These are phyloP conservation scores for Salix viminalis DNA, from an alignment of 345 rosid species.

Conservation along the genomic window DNA sequence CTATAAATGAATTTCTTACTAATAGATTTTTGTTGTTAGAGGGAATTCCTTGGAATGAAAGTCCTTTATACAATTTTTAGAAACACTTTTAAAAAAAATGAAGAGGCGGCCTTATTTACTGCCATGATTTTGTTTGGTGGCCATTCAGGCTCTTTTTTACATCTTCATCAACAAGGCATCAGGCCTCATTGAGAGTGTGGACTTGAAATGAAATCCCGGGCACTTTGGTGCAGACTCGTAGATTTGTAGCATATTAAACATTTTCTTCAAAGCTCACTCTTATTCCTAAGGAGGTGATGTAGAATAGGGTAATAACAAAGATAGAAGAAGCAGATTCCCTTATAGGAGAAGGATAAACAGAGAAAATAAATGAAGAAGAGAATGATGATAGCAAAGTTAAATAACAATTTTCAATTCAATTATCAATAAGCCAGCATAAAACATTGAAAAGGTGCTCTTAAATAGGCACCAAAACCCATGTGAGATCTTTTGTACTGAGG, in stretches of 20 bases:
- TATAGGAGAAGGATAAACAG: too few relatives aligned
- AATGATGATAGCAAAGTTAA: neutral
- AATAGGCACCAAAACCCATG: neutral
- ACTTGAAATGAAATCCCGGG: neutral
- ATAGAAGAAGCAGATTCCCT: too few relatives aligned
- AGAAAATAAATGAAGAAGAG: neutral
- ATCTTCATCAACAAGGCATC: neutral
- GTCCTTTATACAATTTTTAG: too few relatives aligned
- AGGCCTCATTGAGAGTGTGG: neutral
- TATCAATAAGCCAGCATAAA: neutral
- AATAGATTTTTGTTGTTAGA: too few relatives aligned
- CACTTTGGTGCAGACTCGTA: too few relatives aligned
- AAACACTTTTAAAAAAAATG: too few relatives aligned
- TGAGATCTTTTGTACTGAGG: neutral
- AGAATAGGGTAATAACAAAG: too few relatives aligned
- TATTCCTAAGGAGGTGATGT: too few relatives aligned
- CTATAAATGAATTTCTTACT: too few relatives aligned
- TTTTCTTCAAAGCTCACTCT: too few relatives aligned
- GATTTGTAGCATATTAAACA: neutral
- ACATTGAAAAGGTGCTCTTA: neutral
- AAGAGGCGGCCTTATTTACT: too few relatives aligned
- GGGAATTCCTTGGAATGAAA: too few relatives aligned
- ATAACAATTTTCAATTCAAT: neutral
- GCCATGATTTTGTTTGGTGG: neutral
- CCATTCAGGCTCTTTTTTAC: neutral